Conservation (phyloP, 306 rosid genomes). For the Clitoria ternatea region DNA sequence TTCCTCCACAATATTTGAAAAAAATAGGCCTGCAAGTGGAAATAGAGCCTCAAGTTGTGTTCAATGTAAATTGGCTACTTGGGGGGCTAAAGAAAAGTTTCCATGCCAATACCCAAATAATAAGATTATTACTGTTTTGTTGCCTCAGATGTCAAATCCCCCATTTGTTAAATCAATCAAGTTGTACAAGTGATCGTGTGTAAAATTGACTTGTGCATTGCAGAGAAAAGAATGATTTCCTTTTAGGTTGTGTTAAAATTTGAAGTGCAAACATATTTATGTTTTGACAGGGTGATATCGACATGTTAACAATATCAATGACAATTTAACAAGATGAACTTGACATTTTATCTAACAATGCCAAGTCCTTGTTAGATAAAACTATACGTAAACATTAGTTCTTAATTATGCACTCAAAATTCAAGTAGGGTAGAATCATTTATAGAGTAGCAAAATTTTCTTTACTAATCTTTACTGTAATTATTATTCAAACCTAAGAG, state of each 20-base stretch:
- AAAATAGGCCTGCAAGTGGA: slow-evolving; percentile 24
- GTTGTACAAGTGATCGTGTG: slow-evolving; percentile 31
- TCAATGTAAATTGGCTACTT: slow-evolving; percentile 31
- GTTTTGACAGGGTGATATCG: neutral
- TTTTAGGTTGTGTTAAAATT: slow-evolving; percentile 17
- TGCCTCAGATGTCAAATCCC: neutral
- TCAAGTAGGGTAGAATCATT: no score
- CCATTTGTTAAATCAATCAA: slow-evolving; percentile 23
- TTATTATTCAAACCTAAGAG: no score
- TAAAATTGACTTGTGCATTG: slow-evolving; percentile 28
- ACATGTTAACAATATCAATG: neutral
- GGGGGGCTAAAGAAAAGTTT: slow-evolving; percentile 16
- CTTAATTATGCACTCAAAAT: no score
- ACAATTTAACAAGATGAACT: neutral
- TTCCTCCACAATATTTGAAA: slow-evolving; percentile 19
- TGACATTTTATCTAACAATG: neutral
- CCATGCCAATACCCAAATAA: slow-evolving; percentile 30
- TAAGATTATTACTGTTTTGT: slow-evolving; percentile 17
- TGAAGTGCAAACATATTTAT: slow-evolving; percentile 5
- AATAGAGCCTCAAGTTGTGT: slow-evolving; percentile 39
- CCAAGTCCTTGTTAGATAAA: no score
- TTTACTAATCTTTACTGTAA: no score
- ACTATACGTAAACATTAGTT: no score
- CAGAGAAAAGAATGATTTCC: slow-evolving; percentile 27
- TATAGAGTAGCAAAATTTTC: no score